Evolutionary conservation across 257 asterid species (phyloP), one percentile per base, ranked within the genome.

Genomic region (Paulownia fortunei): DNA sequence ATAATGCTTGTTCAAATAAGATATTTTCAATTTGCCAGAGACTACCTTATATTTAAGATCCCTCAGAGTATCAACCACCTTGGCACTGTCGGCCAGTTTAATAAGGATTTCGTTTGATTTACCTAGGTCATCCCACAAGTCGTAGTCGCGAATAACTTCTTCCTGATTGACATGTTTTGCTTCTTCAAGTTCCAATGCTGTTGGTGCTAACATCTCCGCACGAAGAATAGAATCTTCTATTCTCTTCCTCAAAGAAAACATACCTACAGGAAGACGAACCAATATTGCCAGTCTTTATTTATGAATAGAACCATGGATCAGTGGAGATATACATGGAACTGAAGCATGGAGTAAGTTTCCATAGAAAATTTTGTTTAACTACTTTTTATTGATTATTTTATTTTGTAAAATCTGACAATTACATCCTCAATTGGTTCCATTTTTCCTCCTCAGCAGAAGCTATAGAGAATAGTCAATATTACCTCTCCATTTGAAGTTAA

Each of bases 181-280:
- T 83, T 86, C 94, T 79, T 89, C 97, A 52, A 82, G 81, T 69
- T 93, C 94, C 77, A 91, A 79, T 13, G 96, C 97, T 9, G 87
- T 83, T 7, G 97, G 90, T 34, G 88, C 88, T 72, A 86, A 44
- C 87, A 87, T 89, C 87, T 93, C 94, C 5, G 97, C 97, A 44
- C 91, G 92, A 34, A 89, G 91, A 79, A 93, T 80, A 8, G 96
- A 93, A 71, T 91, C 96, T 78, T 91, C 96, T 51, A 91, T 88
- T 81, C 91, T 88, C 82, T 88, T 93, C 82, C 89, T 87, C 84
- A 90, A 74, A 44, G 98, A 87, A 81, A 89, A 86, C 89, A 87
- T 82, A 21, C 97, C 97, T 93, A 72, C 55, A 34, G 13, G n/a
- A 77, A 51, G 41, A 69, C 74, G 51, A 60, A 59, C 46, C 55